Evolutionary conservation across 352 stramenopile genomes (phyloP).

Genomic region (Pythium pyrilobum): DNA sequence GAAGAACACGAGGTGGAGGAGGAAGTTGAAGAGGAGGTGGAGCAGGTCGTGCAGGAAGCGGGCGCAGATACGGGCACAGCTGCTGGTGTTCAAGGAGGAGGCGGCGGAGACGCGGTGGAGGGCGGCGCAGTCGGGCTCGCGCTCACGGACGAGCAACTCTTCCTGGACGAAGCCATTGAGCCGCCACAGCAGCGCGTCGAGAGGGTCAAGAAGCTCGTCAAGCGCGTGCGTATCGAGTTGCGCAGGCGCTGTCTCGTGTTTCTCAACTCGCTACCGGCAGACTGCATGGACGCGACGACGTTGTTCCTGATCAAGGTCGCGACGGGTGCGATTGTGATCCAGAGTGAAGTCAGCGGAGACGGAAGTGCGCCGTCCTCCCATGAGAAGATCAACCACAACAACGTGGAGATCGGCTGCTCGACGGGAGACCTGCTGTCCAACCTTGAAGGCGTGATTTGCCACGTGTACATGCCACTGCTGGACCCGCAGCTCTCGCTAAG

Average conservation of each 20-base stretch:
- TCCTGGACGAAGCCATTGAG: slow-evolving; percentile 34
- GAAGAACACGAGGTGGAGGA: slow-evolving; percentile 73
- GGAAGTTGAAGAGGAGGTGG: slow-evolving; percentile 77
- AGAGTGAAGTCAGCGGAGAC: slow-evolving; percentile 22
- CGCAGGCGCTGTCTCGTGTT: slow-evolving; percentile 55
- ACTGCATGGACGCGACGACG: slow-evolving; percentile 53
- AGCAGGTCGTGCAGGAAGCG: slow-evolving; percentile 37
- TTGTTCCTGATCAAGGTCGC: slow-evolving; percentile 81
- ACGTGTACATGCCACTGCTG: slow-evolving; percentile 87
- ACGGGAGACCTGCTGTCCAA: slow-evolving; percentile 80
- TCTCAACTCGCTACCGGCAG: slow-evolving; percentile 59
- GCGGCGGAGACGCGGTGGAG: too few relatives aligned
- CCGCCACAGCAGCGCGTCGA: slow-evolving; percentile 20
- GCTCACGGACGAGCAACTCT: slow-evolving; percentile 68
- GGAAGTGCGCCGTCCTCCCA: not conserved
- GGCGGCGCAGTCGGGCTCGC: slow-evolving; percentile 16
- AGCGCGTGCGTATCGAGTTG: slow-evolving; percentile 42
- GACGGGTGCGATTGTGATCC: slow-evolving; percentile 38
- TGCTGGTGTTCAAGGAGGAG: not conserved
- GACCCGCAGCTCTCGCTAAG: slow-evolving; percentile 55
- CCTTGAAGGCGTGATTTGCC: slow-evolving; percentile 80
- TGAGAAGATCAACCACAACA: slow-evolving; percentile 53
- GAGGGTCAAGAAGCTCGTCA: slow-evolving; percentile 42
- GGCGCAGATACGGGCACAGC: slow-evolving; percentile 6
- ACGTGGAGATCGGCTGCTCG: slow-evolving; percentile 86